Percentiles rank a stretch among this genome's conserved stretches.
Evolutionary conservation across 495 filamentous ascomycete genomes (phyloP).

Genomic region (Trichodelitschia bisporula): DNA sequence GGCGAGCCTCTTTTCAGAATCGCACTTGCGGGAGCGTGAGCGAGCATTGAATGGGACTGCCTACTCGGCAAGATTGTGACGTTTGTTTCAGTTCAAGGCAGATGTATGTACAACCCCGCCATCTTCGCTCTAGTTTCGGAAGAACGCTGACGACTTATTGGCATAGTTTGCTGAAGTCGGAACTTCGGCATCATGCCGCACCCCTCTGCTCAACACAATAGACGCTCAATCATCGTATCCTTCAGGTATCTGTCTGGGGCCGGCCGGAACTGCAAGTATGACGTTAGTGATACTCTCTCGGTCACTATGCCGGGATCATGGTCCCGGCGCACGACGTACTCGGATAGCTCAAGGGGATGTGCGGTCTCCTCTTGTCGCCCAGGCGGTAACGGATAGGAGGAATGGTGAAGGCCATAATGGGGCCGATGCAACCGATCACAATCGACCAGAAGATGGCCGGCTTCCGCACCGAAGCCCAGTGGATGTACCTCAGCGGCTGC

Average conservation of each 20-base stretch:
- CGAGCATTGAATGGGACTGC: too few species aligned
- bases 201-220: too few species aligned
- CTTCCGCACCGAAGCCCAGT: conserved; percentile 65
- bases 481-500: conserved; percentile 54
- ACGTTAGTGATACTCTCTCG: not conserved
- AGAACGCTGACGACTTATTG: too few species aligned
- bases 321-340: conserved; percentile 25
- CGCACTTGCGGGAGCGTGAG: too few species aligned
- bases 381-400: conserved; percentile 39
- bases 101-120: too few species aligned
- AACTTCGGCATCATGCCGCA: too few species aligned
- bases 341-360: conserved; percentile 74
- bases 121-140: too few species aligned
- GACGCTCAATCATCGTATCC: conserved; percentile 79
- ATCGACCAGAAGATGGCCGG: conserved; percentile 76
- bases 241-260: conserved; percentile 40
- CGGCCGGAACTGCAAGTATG: conserved; percentile 43
- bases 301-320: not conserved
- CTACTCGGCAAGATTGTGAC: too few species aligned
- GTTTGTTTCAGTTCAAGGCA: too few species aligned
- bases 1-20: too few species aligned
- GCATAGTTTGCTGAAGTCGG: too few species aligned
- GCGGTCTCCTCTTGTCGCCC: conserved; percentile 42
- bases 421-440: conserved; percentile 45
- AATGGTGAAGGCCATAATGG: conserved; percentile 35